Evolutionary conservation across 2,329 filamentous ascomycete species (phyloP), one percentile per base, ranked within the genome.

Genomic region (Aciculosporium take): DNA sequence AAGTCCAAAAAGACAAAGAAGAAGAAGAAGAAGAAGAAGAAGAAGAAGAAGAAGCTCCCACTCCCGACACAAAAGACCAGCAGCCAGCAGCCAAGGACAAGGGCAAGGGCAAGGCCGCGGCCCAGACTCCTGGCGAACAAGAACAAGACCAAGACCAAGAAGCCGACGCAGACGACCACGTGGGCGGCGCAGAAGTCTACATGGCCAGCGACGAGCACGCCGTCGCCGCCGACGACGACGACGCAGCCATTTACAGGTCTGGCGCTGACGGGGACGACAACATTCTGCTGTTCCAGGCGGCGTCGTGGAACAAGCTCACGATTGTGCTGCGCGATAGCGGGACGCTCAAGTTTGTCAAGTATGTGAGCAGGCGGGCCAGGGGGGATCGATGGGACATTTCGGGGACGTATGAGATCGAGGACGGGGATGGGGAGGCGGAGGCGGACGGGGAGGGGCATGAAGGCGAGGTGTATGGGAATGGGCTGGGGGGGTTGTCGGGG

Each of bases 361-460:
- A 96, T 59, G 82, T 98, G 18, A 93, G 83, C 61, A 71, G 71
- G 45, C 75, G 72, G 39, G 91, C 91, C 7, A 76, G 76, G 55
- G 91, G 91, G 1, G 91, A 96, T 62, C 72, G 91, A 33, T 96
- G 88, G 86, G 91, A 98, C 63, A 70, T 96, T 38, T 81, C 77
- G 36, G 91, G 79, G 1, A 77, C 78, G 27, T 85, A 84, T 58
- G 84, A 81, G 20, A 80, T 94, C 25, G 72, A 72, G 47, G 72
- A 76, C 44, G 57, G 66, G 29, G 71, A 72, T 1, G 67, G 62
- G 0, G 63, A 60, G 0, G 61, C 57, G 1, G 56, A 61, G 0
- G 62, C 57, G 1, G 56, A 53, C 1, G 61, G 57, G 0, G 61
- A 49, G 40, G 58, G 55, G 1, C 59, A 56, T 3, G 58, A 54